phyloP scores from a whole-genome alignment of 148 eudicot genomes.

The Rhododendron mucronatum region DNA sequence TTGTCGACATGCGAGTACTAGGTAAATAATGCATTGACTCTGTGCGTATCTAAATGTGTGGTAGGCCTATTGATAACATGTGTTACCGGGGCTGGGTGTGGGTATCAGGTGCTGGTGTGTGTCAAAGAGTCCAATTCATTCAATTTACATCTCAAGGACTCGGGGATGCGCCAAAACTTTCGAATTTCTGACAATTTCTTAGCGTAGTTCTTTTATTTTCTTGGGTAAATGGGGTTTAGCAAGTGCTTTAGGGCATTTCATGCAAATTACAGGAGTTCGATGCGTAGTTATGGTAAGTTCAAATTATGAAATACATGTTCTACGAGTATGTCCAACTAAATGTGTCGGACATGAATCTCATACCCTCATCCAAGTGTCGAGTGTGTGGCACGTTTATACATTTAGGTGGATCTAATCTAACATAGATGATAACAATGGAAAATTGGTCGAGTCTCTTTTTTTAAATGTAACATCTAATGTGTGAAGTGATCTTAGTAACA shows the following conservation, averaged over 20 bases:
- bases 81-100: neutral
- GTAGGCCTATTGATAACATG: neutral
- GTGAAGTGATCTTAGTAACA: neutral
- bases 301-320: neutral
- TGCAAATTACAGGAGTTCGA: neutral
- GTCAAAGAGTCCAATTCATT: neutral
- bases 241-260: neutral
- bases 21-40: neutral
- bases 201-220: neutral
- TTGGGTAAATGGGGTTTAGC: neutral
- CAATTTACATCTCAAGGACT: neutral
- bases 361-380: neutral
- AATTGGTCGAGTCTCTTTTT: neutral
- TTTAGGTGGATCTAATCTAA: neutral
- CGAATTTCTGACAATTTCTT: neutral
- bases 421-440: neutral
- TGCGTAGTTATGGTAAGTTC: neutral
- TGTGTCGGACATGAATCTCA: too few species aligned
- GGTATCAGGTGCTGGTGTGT: neutral
- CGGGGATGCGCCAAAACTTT: neutral
- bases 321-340: neutral
- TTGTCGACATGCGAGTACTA: neutral
- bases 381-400: neutral
- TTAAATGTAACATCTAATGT: neutral
- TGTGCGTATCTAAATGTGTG: too few species aligned